Conservation (phyloP, 2,329 filamentous ascomycete genomes). For the Knoxdaviesia proteae region DNA sequence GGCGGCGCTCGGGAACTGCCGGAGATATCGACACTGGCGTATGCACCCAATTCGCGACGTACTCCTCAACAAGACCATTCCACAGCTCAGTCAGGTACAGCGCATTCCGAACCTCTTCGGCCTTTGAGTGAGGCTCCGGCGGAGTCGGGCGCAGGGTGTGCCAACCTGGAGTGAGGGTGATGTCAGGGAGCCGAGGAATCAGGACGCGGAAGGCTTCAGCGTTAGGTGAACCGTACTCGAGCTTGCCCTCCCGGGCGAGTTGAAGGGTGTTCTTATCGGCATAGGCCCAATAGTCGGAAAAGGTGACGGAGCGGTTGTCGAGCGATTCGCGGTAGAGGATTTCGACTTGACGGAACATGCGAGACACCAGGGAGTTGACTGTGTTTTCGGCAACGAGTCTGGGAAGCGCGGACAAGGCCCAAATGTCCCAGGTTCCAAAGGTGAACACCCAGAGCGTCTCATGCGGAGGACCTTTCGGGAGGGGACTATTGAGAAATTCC, state of each 20-base stretch:
- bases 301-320: conserved; percentile 20
- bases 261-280: conserved; percentile 9
- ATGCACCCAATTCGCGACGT: conserved; percentile 20
- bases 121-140: conserved; percentile 21
- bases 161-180: conserved; percentile 33
- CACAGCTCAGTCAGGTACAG: conserved; percentile 26
- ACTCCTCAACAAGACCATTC: conserved; percentile 22
- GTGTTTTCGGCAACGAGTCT: conserved; percentile 15
- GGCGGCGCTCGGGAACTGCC: conserved; percentile 10
- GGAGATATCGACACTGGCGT: no score
- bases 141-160: conserved; percentile 18
- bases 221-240: conserved; percentile 7
- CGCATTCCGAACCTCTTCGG: conserved; percentile 33
- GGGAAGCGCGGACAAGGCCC: conserved; percentile 27
- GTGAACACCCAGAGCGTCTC: conserved; percentile 32
- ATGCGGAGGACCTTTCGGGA: conserved; percentile 13
- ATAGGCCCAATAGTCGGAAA: conserved; percentile 20
- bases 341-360: conserved; percentile 25
- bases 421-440: conserved; percentile 33
- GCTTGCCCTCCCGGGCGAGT: conserved; percentile 9
- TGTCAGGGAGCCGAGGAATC: conserved; percentile 29
- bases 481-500: conserved; percentile 20
- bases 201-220: conserved; percentile 26
- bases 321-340: conserved; percentile 22
- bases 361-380: conserved; percentile 15